phyloP scores from a whole-genome alignment of 495 filamentous ascomycete genomes.

The Penicillium waksmanii region DNA sequence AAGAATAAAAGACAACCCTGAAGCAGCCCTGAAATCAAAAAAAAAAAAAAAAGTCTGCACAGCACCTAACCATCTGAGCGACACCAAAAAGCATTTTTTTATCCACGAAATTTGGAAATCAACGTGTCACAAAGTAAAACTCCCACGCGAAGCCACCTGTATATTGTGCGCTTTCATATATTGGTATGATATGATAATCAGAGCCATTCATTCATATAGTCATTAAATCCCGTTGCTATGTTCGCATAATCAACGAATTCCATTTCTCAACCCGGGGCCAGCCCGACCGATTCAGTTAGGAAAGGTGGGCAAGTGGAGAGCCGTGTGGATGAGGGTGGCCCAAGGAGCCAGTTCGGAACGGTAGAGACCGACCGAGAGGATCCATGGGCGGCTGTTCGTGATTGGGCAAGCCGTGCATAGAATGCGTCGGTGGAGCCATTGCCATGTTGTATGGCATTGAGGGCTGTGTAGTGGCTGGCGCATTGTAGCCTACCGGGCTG shows the following conservation, averaged over 20 bases:
- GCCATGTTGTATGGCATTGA: conserved; percentile 40
- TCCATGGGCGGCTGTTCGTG: conserved; percentile 27
- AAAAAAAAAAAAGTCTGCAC: neutral
- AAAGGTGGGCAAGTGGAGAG: conserved; percentile 28
- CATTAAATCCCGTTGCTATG: conserved; percentile 23
- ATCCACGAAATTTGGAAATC: conserved; percentile 18
- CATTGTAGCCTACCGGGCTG: conserved; percentile 39
- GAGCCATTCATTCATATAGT: conserved; percentile 35
- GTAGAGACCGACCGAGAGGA: conserved; percentile 20
- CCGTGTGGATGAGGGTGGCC: conserved; percentile 40
- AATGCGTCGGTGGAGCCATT: conserved; percentile 31
- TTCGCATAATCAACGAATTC: conserved; percentile 9
- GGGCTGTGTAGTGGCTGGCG: conserved; percentile 21
- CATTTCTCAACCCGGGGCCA: conserved; percentile 24
- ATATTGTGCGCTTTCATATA: conserved; percentile 16
- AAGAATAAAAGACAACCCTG: conserved; percentile 1
- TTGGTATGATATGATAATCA: conserved; percentile 24
- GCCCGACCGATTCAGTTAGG: conserved; percentile 29
- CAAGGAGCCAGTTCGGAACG: conserved; percentile 40
- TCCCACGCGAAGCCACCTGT: conserved; percentile 25
- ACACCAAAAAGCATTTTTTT: conserved; percentile 24
- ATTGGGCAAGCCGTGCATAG: conserved; percentile 35
- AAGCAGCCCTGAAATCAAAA: conserved; percentile 12
- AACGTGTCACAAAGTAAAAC: conserved; percentile 15
- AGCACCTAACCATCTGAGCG: conserved; percentile 4